Percentiles rank a stretch among this genome's conserved stretches.
Evolutionary conservation across 2,329 filamentous ascomycete genomes (phyloP).

Genomic region (Alternaria dauci): DNA sequence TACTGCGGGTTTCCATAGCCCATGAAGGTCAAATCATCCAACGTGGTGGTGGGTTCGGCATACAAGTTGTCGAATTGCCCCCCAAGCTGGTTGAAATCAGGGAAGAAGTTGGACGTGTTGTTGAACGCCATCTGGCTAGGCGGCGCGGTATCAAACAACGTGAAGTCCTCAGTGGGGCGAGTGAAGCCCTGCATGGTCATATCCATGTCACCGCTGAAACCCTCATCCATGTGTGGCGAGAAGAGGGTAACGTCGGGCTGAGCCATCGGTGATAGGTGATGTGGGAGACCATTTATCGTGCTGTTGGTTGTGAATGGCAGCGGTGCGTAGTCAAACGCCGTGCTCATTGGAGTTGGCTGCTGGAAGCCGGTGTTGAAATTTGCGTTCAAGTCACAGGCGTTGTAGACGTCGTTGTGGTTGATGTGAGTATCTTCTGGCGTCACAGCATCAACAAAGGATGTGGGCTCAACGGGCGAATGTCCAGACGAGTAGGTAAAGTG

Average conservation of each 20-base stretch:
- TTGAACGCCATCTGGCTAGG: conserved; percentile 35
- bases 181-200: conserved; percentile 42
- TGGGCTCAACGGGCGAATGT: conserved; percentile 53
- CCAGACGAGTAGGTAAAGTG: conserved; percentile 52
- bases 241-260: conserved; percentile 74
- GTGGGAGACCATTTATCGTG: conserved; percentile 48
- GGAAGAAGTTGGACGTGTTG: conserved; percentile 48
- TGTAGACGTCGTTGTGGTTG: conserved; percentile 68
- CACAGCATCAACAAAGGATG: conserved; percentile 54
- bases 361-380: conserved; percentile 69
- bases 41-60: conserved; percentile 37
- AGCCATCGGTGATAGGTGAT: conserved; percentile 74
- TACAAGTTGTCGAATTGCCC: conserved; percentile 49
- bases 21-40: conserved; percentile 43
- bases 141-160: conserved; percentile 60
- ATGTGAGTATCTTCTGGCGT: conserved; percentile 61
- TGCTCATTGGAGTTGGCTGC: conserved; percentile 60
- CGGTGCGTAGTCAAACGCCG: conserved; percentile 51
- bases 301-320: conserved; percentile 45
- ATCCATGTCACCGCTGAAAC: conserved; percentile 60
- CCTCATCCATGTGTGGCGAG: conserved; percentile 72
- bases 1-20: conserved; percentile 35
- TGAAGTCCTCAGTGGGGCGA: conserved; percentile 65
- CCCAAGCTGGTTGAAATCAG: conserved; percentile 51
- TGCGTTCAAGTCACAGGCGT: conserved; percentile 63